Evolutionary conservation across 2,329 filamentous ascomycete genomes (phyloP).

Genomic region (Cytospora piceae): DNA sequence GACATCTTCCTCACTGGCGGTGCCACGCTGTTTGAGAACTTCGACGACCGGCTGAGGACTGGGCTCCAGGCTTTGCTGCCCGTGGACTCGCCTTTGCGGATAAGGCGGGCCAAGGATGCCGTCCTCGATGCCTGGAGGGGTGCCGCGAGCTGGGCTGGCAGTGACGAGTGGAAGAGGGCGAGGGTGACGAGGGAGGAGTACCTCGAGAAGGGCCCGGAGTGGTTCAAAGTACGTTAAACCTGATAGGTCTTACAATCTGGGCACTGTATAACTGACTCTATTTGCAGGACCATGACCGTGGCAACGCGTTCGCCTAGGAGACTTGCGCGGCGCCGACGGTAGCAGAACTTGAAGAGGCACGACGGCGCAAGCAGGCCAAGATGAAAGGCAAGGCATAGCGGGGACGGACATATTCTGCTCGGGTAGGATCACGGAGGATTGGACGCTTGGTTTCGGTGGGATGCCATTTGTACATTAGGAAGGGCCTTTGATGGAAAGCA

Average conservation of each 20-base stretch:
- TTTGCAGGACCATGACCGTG: constrained; percentile 66
- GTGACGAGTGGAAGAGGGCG: constrained; percentile 61
- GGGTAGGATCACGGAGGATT: neutral
- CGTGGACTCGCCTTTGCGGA: constrained; percentile 65
- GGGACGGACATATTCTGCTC: neutral
- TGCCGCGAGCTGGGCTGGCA: constrained; percentile 80
- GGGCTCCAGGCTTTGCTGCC: constrained; percentile 77
- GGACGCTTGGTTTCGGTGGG: neutral
- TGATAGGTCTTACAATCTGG: neutral
- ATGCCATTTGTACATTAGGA: neutral
- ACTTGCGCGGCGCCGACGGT: neutral
- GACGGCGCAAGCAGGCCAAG: neutral
- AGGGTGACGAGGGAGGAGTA: constrained; percentile 83
- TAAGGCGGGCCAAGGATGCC: constrained; percentile 76
- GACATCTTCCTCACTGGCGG: constrained; percentile 97
- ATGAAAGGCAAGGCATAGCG: neutral
- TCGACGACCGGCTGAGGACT: constrained; percentile 77
- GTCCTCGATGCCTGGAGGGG: constrained; percentile 92
- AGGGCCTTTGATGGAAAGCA: neutral
- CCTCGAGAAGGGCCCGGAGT: constrained; percentile 88
- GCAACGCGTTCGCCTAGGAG: constrained; percentile 52
- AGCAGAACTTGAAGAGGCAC: neutral
- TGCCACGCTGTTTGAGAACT: constrained; percentile 82
- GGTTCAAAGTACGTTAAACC: constrained; percentile 72
- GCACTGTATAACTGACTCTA: constrained; percentile 21